Evolutionary conservation across 2,329 filamentous ascomycete genomes (phyloP).

Genomic region (Aspergillus calidoustus): DNA sequence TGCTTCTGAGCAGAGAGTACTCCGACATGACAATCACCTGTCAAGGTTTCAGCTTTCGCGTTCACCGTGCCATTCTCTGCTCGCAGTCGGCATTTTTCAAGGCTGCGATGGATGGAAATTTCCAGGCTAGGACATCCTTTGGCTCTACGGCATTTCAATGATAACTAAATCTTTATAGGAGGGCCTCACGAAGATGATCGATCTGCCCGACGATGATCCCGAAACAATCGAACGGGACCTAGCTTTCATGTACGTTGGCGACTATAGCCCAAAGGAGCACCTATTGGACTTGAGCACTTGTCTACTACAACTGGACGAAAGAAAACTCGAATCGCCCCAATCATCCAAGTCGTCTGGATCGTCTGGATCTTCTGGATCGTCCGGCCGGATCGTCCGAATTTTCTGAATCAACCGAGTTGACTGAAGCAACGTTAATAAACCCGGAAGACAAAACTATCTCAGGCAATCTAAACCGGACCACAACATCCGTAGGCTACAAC

Average conservation of each 20-base stretch:
- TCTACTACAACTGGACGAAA: no score
- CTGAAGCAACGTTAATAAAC: no score
- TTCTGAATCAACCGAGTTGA: no score
- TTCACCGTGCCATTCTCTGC: conserved; percentile 1
- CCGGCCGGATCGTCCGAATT: no score
- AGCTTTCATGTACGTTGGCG: neutral
- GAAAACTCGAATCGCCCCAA: no score
- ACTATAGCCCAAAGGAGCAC: neutral
- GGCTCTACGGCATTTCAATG: neutral
- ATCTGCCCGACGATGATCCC: neutral
- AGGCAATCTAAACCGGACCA: no score
- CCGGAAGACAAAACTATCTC: no score
- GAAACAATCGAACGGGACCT: conserved; percentile 1
- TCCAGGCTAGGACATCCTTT: neutral
- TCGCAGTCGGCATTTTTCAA: neutral
- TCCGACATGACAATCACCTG: conserved; percentile 7
- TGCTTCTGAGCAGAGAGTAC: neutral
- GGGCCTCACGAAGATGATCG: neutral
- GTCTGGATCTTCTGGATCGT: no score
- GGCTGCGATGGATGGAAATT: neutral
- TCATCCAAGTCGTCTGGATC: no score
- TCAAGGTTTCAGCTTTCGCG: neutral
- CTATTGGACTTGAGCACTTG: no score
- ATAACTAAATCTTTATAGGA: neutral
- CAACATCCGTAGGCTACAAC: neutral